phyloP scores from a whole-genome alignment of 208 protist genomes.

The Acanthamoeba castellanii region DNA sequence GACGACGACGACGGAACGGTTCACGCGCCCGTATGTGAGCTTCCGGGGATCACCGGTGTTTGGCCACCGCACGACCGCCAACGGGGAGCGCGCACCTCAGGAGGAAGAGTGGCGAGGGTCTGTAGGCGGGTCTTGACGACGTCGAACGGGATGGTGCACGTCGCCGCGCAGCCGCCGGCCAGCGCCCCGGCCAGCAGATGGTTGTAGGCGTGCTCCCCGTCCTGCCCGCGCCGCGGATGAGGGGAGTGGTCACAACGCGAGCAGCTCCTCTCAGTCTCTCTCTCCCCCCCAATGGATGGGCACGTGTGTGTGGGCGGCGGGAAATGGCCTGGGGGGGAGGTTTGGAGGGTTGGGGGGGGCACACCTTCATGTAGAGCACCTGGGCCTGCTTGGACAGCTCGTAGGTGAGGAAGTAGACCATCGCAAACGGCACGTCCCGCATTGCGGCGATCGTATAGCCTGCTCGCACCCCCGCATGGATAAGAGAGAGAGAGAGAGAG shows the following conservation, averaged over 20 bases:
- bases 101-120: conserved; percentile 29
- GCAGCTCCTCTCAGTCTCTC: no score
- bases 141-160: conserved; percentile 51
- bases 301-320: no score
- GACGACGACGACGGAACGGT: no score
- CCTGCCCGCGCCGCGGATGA: neutral
- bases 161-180: conserved; percentile 23
- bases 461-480: neutral
- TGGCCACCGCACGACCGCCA: neutral
- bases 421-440: conserved; percentile 62
- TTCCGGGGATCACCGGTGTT: no score
- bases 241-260: no score
- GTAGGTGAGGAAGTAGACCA: conserved; percentile 50
- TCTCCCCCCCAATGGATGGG: no score
- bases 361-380: neutral
- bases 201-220: conserved; percentile 53
- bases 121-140: conserved; percentile 66
- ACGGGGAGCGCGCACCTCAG: neutral
- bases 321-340: neutral
- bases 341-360: neutral
- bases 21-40: no score
- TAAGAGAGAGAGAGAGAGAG: no score
- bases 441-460: conserved; percentile 55
- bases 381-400: conserved; percentile 20
- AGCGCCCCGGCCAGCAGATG: conserved; percentile 21